A percentile compares a stretch with the other conserved stretches of the same genome.
Conservation (phyloP, 2,329 filamentous ascomycete species). For the Colletotrichum sp. region DNA sequence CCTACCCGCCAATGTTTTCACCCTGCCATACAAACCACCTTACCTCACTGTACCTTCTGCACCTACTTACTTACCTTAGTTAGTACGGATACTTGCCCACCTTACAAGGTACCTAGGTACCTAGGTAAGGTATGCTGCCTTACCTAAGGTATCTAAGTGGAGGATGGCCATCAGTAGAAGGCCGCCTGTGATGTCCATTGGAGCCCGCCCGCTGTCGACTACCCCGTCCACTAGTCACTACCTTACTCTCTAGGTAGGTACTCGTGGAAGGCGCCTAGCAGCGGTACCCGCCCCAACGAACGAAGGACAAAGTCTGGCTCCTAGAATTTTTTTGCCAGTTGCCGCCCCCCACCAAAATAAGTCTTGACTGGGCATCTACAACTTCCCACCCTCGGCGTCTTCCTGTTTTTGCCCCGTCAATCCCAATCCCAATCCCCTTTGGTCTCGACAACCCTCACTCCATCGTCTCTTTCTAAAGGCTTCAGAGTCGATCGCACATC, state of each 20-base stretch:
- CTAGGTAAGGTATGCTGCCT: background rate
- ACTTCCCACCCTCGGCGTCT: conserved; percentile 8
- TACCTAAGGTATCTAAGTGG: background rate
- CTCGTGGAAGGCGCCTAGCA: conserved; percentile 9
- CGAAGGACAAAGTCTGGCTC: conserved; percentile 6
- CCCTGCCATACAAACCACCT: background rate
- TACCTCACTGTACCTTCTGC: background rate
- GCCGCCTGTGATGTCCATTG: background rate
- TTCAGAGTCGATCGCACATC: conserved; percentile 29
- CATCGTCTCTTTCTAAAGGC: background rate
- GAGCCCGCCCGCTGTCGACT: background rate
- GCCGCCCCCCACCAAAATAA: conserved; percentile 21
- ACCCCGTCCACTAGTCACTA: background rate
- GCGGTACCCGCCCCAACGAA: conserved; percentile 15
- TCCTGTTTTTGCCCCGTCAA: conserved; percentile 8
- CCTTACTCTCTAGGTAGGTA: background rate
- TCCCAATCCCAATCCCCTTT: background rate
- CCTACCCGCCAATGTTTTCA: background rate
- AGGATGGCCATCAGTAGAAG: background rate
- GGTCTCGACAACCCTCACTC: background rate
- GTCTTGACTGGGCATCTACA: conserved; percentile 20
- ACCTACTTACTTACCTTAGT: background rate
- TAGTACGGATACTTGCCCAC: background rate
- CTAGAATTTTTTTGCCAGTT: conserved; percentile 11
- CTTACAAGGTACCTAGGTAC: background rate